Evolutionary conservation across 2,329 filamentous ascomycete genomes (phyloP).

Genomic region (Endothia cerciana): DNA sequence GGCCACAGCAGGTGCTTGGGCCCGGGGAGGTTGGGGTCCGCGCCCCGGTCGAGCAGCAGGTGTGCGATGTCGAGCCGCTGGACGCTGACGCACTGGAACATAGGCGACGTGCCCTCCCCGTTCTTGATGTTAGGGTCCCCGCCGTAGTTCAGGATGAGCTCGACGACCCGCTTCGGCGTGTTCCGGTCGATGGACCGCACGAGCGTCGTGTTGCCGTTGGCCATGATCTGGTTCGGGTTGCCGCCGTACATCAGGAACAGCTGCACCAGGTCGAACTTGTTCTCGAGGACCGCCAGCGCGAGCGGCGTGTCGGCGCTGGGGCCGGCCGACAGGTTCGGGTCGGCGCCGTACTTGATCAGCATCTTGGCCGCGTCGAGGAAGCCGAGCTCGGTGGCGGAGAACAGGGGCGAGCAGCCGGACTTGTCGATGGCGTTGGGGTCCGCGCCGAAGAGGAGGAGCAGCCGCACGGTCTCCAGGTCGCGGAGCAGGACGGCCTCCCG

Average conservation of each 20-base stretch:
- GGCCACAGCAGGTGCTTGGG: slow-evolving; percentile 73
- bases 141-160: slow-evolving; percentile 63
- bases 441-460: slow-evolving; percentile 61
- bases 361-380: slow-evolving; percentile 61
- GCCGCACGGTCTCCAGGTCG: slow-evolving; percentile 57
- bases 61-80: slow-evolving; percentile 59
- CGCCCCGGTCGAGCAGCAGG: slow-evolving; percentile 56
- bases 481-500: slow-evolving; percentile 56
- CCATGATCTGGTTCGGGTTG: slow-evolving; percentile 56
- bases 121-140: slow-evolving; percentile 63
- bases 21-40: slow-evolving; percentile 69
- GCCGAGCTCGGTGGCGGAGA: slow-evolving; percentile 53
- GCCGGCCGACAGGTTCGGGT: slow-evolving; percentile 39
- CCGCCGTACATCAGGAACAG: slow-evolving; percentile 66
- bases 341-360: slow-evolving; percentile 66
- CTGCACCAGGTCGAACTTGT: slow-evolving; percentile 60
- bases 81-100: slow-evolving; percentile 64
- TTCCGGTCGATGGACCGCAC: slow-evolving; percentile 64
- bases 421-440: slow-evolving; percentile 57
- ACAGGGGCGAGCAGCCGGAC: slow-evolving; percentile 55
- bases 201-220: slow-evolving; percentile 63
- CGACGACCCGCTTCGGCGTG: slow-evolving; percentile 56
- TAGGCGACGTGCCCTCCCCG: slow-evolving; percentile 62
- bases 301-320: slow-evolving; percentile 59
- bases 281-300: slow-evolving; percentile 51